Base-by-base conservation (phyloP, 1,284 basidiomycete genomes). In the Meira nashicola region DNA sequence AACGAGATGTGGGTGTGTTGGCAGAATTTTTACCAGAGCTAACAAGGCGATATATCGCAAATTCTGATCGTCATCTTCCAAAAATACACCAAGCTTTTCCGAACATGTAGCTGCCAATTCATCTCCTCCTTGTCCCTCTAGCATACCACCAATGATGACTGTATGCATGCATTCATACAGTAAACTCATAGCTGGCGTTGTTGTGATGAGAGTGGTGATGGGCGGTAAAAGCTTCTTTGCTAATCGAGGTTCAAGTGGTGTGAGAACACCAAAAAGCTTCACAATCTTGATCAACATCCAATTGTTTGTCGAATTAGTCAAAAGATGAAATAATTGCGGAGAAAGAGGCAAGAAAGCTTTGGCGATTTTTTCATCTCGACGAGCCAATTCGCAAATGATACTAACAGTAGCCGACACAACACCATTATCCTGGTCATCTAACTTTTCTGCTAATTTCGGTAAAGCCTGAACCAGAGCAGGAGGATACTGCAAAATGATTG, bases 201-300 rank as follows among this genome's bases (percentile, higher is more conserved):
- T 96, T 0, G 90, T 89, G 62, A 99, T 98, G 58, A 98, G 85
- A 58, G 92, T 89, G 0, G 90, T 92, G 63, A 99, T 89, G 2
- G 92, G 94, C 11, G 89, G 87, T 55, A 94, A 86, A 11, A 98
- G 84, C 79, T 97, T 97, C 80, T 88, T 90, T 60, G 95, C 90
- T 37, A 99, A 83, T 12, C 95, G 86, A 14, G 90, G 90, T 79
- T 98, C 95, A 67, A 90, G 83, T 1, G 93, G 94, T 0, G 90
- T 89, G 6, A 78, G 62, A 23, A 66, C 60, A 9, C 67, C 75
- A 55, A 78, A 77, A 21, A 77, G 81, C 80, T 99, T 99, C 78
- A 98, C 88, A 52, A 97, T 89, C 82, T 99, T 99, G 81, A 99
- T 99, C 59, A 98, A 83, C 89, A 97, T 94, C 95, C 95, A 99